These are phyloP conservation scores for Scolecobasidium constrictum DNA, from an alignment of 2,329 filamentous ascomycete species.

Conservation along the genomic window DNA sequence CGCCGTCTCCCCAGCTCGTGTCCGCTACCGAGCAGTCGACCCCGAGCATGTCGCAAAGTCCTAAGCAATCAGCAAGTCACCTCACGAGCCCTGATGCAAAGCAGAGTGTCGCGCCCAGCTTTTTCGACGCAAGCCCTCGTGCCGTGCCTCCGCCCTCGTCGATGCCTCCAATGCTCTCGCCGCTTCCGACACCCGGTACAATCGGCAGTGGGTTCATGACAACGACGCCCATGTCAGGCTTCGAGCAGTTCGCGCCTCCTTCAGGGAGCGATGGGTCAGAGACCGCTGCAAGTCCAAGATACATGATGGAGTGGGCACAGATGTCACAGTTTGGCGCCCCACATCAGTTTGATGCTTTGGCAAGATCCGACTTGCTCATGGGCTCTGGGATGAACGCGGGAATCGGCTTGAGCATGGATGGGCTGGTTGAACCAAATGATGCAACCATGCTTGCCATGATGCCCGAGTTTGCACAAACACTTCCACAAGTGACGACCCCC, in stretches of 20 bases:
- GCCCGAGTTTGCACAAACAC: conserved; percentile 29
- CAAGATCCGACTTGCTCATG: conserved; percentile 31
- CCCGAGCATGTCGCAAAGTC: background rate
- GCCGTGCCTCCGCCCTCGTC: conserved; percentile 20
- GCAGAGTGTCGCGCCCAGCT: conserved; percentile 24
- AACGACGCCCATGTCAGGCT: conserved; percentile 34
- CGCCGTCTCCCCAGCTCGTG: conserved; percentile 21
- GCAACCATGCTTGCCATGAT: conserved; percentile 35
- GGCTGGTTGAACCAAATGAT: conserved; percentile 18
- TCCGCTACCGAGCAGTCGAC: background rate
- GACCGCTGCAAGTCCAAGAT: conserved; percentile 31
- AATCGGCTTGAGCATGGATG: conserved; percentile 31
- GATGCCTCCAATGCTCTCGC: conserved; percentile 23
- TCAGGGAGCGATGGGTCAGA: conserved; percentile 28
- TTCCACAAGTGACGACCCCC: conserved; percentile 32
- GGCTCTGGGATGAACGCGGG: conserved; percentile 20
- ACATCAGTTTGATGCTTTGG: conserved; percentile 26
- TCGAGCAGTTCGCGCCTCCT: conserved; percentile 31
- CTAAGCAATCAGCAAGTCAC: background rate
- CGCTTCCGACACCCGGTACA: conserved; percentile 25
- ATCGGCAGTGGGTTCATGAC: conserved; percentile 25
- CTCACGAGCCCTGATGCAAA: conserved; percentile 13
- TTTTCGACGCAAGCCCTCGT: conserved; percentile 29
- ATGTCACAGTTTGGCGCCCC: conserved; percentile 33
- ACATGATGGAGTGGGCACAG: conserved; percentile 36